Evolutionary conservation across 352 stramenopile species (phyloP).

Genomic region (Stephanocyclus meneghinianus): DNA sequence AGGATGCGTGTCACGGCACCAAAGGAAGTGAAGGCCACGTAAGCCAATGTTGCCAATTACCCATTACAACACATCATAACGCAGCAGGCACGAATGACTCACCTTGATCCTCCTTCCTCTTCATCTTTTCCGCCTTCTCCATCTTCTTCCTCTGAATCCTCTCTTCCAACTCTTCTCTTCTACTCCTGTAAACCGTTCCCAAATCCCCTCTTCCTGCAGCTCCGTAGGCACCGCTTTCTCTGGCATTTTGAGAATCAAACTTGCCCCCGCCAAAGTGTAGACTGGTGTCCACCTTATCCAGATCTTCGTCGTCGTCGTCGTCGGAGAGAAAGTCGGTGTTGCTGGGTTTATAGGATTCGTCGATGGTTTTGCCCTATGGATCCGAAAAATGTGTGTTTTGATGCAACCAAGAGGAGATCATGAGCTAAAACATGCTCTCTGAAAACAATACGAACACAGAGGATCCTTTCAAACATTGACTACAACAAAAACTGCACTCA

Average conservation of each 20-base stretch:
- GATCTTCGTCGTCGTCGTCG: conserved; percentile 79
- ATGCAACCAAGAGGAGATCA: conserved; percentile 34
- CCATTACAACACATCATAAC: background rate
- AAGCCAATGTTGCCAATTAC: background rate
- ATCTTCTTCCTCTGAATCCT: conserved; percentile 72
- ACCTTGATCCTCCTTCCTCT: conserved; percentile 70
- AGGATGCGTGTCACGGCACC: background rate
- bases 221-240: conserved; percentile 58
- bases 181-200: conserved; percentile 57
- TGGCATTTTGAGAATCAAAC: conserved; percentile 85
- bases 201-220: conserved; percentile 35
- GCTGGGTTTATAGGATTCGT: conserved; percentile 46
- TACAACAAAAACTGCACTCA: background rate
- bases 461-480: too few species aligned
- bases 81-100: conserved; percentile 3
- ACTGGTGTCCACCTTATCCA: conserved; percentile 83
- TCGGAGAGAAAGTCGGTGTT: conserved; percentile 41
- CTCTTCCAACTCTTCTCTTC: conserved; percentile 77
- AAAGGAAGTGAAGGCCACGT: background rate
- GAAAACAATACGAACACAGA: background rate
- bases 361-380: conserved; percentile 57
- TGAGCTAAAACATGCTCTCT: too few species aligned
- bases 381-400: conserved; percentile 11
- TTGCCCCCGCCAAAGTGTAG: conserved; percentile 86
- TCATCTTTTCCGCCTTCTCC: conserved; percentile 73